These are phyloP conservation scores for Carex scoparia DNA, from an alignment of 176 grass and related monocot species.

Conservation along the genomic window DNA sequence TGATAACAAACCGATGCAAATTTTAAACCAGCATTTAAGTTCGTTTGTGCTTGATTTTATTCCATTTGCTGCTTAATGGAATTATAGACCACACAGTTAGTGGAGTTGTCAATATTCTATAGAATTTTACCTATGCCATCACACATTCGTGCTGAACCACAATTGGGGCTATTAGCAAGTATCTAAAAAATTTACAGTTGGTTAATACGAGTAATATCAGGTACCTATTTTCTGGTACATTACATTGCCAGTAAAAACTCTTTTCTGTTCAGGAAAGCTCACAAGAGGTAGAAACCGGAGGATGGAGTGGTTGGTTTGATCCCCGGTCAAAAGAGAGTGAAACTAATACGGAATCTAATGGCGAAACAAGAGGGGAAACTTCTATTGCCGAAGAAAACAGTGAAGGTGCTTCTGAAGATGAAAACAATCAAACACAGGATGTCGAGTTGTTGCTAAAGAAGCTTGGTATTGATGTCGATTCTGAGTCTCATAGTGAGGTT, in stretches of 20 bases:
- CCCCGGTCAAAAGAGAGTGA: slow-evolving; percentile 39
- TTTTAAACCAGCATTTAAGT: not conserved
- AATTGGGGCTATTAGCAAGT: not conserved
- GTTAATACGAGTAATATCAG: not conserved
- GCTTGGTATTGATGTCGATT: slow-evolving; percentile 79
- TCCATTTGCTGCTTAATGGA: not conserved
- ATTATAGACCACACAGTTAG: not conserved
- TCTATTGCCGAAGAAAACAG: slow-evolving; percentile 37
- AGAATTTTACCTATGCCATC: not conserved
- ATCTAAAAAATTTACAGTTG: not conserved
- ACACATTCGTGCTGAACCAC: not conserved
- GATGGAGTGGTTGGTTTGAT: slow-evolving; percentile 98
- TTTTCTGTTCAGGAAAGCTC: slow-evolving; percentile 44
- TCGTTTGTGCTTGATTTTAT: not conserved
- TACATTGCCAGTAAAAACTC: slow-evolving; percentile 26
- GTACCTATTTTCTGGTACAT: not conserved
- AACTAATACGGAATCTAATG: slow-evolving; percentile 19
- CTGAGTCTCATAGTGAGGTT: slow-evolving; percentile 70
- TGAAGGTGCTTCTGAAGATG: slow-evolving; percentile 42
- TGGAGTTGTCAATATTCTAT: not conserved
- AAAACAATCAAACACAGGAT: slow-evolving; percentile 51
- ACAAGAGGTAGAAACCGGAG: slow-evolving; percentile 56
- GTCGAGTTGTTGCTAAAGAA: slow-evolving; percentile 85
- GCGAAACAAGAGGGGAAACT: slow-evolving; percentile 26
- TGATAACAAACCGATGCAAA: not conserved